Conservation (phyloP, 2,329 filamentous ascomycete species). For the Trichophyton equinum region DNA sequence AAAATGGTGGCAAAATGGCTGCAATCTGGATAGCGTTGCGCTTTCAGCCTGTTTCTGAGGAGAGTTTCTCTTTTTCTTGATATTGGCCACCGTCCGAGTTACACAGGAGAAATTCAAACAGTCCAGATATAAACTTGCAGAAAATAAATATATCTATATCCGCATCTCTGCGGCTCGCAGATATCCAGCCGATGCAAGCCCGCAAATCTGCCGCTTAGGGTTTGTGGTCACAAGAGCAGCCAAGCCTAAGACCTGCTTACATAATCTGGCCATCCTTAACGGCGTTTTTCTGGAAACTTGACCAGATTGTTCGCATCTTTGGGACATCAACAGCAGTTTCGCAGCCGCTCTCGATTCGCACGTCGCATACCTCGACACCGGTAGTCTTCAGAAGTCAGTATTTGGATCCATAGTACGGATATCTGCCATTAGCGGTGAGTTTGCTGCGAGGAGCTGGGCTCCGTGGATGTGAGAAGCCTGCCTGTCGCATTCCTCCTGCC, state of each 20-base stretch:
- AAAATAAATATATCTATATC: no score
- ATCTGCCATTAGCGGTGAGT: not conserved
- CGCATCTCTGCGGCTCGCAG: not conserved
- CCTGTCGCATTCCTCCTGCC: not conserved
- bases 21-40: no score
- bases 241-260: not conserved
- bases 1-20: not conserved
- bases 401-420: not conserved
- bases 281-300: not conserved
- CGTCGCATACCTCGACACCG: not conserved
- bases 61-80: not conserved
- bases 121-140: no score
- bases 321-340: not conserved
- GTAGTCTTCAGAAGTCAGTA: not conserved
- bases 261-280: not conserved
- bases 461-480: not conserved
- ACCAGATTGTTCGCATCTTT: not conserved
- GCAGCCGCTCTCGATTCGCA: not conserved
- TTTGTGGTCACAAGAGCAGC: conserved; percentile 1
- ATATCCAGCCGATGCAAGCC: not conserved
- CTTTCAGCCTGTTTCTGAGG: no score
- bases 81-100: not conserved
- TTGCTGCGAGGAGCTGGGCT: not conserved
- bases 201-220: not conserved
- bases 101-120: no score